Conservation (phyloP, 225 moss, liverwort and hornwort species). For the Neckera pumila region DNA sequence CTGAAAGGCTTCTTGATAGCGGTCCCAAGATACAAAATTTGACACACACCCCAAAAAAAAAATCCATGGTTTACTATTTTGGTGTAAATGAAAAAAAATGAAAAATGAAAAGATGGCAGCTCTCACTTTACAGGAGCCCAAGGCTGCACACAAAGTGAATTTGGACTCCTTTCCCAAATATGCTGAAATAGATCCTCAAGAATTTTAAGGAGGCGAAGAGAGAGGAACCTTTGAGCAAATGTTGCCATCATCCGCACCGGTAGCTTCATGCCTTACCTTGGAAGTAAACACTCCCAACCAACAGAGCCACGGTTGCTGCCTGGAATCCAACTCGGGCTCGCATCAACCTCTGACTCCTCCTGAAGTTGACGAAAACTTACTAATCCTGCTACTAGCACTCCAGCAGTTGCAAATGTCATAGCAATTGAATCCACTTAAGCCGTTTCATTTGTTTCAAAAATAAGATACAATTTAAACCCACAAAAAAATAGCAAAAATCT, state of each 20-base stretch:
- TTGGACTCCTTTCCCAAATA: not conserved
- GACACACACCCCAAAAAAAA: not conserved
- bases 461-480: not conserved
- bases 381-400: conserved; percentile 39
- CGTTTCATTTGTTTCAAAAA: not conserved
- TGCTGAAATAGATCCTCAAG: not conserved
- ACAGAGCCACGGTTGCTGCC: conserved; percentile 41
- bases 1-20: too few relatives aligned
- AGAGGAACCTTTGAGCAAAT: not conserved
- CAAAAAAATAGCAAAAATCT: not conserved
- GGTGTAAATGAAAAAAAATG: too few relatives aligned
- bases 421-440: not conserved
- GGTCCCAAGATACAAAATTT: not conserved
- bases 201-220: not conserved
- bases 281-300: conserved; percentile 47
- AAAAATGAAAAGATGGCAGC: not conserved
- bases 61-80: not conserved
- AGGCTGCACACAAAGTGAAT: not conserved
- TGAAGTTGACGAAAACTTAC: conserved; percentile 33
- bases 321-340: conserved; percentile 49
- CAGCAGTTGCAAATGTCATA: conserved; percentile 19
- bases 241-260: not conserved
- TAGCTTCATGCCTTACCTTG: conserved; percentile 24
- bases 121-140: not conserved
- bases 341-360: conserved; percentile 50